phyloP scores from a whole-genome alignment of 768 basidiomycete genomes.

The Myochromella boudieri region DNA sequence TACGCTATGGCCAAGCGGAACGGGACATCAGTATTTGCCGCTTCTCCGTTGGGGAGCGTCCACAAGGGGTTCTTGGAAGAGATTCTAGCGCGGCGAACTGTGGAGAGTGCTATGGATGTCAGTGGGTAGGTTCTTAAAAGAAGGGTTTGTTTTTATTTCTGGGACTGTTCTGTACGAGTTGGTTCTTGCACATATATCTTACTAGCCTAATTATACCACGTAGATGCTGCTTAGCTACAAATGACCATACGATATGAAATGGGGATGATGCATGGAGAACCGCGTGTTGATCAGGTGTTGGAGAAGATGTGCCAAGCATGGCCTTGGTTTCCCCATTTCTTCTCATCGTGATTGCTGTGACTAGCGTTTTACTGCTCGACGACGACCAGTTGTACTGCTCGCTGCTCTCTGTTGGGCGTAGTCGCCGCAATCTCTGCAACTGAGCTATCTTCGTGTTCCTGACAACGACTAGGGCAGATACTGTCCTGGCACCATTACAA shows the following conservation, averaged over 20 bases:
- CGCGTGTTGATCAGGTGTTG: conserved; percentile 15
- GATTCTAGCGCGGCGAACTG: conserved; percentile 41
- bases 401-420: not conserved
- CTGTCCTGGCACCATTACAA: conserved; percentile 17
- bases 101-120: conserved; percentile 37
- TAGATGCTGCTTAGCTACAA: conserved; percentile 10
- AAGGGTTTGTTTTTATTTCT: conserved; percentile 7
- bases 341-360: no score
- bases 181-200: conserved; percentile 10
- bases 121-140: conserved; percentile 28
- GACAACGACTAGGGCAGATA: conserved; percentile 25
- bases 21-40: conserved; percentile 46
- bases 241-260: conserved; percentile 11
- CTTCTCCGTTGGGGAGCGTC: conserved; percentile 63
- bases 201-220: conserved; percentile 13
- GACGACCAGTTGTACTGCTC: no score
- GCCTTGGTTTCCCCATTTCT: not conserved
- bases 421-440: not conserved
- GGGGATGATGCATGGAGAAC: conserved; percentile 5
- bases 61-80: conserved; percentile 63
- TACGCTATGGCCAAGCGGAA: conserved; percentile 32
- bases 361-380: no score
- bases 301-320: not conserved
- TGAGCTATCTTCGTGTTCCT: conserved; percentile 22
- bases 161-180: conserved; percentile 7